A percentile compares a stretch with the other conserved stretches of the same genome.
Evolutionary conservation across 2,329 filamentous ascomycete species (phyloP).

Genomic region (Aphanocladium album): DNA sequence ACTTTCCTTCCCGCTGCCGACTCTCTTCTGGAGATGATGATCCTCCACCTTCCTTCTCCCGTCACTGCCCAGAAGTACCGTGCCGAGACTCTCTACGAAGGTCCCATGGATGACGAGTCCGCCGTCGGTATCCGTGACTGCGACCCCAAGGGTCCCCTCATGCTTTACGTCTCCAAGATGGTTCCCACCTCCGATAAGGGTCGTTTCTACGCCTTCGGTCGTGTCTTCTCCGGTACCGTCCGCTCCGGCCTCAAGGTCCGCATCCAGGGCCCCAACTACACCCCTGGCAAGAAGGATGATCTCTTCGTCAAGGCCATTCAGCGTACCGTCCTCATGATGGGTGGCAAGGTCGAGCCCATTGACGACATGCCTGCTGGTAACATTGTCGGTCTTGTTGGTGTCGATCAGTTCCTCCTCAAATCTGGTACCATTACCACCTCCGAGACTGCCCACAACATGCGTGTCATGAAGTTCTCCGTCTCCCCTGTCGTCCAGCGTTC

Average conservation of each 20-base stretch:
- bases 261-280: conserved; percentile 99
- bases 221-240: conserved; percentile 99
- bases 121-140: conserved; percentile 98
- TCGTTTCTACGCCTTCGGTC: conserved; percentile 99
- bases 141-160: conserved; percentile 95
- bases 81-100: conserved; percentile 98
- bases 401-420: conserved; percentile 99
- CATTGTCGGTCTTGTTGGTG: conserved; percentile 98
- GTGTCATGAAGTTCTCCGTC: conserved; percentile 99
- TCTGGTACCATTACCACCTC: conserved; percentile 97
- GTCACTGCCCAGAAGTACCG: conserved; percentile 95
- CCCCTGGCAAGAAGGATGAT: conserved; percentile 96
- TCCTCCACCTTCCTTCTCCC: conserved; percentile 96
- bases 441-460: conserved; percentile 98
- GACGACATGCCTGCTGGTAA: conserved; percentile 99
- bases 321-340: conserved; percentile 99
- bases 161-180: conserved; percentile 99
- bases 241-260: conserved; percentile 98
- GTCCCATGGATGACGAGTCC: conserved; percentile 85
- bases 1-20: conserved; percentile 98
- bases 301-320: conserved; percentile 99
- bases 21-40: conserved; percentile 99
- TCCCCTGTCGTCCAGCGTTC: conserved; percentile 97
- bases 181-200: conserved; percentile 99
- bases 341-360: conserved; percentile 97